Percentiles rank a stretch among this genome's conserved stretches.
phyloP scores from a whole-genome alignment of 2,329 filamentous ascomycete genomes.

The Cercospora beticola region DNA sequence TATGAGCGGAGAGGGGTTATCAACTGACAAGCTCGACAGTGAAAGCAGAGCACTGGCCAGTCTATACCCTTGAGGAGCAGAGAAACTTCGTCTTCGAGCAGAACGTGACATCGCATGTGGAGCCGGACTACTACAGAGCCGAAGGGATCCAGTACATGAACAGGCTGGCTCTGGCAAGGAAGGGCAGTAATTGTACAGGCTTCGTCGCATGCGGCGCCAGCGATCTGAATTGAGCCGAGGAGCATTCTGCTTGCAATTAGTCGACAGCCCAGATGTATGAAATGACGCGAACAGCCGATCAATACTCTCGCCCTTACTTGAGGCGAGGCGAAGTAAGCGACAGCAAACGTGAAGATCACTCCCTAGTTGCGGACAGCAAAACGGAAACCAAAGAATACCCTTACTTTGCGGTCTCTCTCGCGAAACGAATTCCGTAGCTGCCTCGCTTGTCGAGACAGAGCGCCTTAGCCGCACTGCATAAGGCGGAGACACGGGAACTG shows the following conservation, averaged over 20 bases:
- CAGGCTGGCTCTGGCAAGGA: constrained; percentile 28
- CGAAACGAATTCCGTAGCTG: too few relatives aligned
- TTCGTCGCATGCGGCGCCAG: constrained; percentile 27
- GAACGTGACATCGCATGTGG: constrained; percentile 41
- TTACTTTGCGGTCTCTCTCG: too few relatives aligned
- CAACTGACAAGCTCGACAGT: constrained; percentile 20
- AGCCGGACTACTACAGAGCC: constrained; percentile 48
- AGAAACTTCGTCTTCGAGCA: constrained; percentile 54
- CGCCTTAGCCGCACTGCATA: too few relatives aligned
- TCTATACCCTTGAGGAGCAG: constrained; percentile 44
- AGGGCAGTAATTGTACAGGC: constrained; percentile 27
- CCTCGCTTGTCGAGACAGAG: too few relatives aligned
- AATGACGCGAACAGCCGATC: background rate
- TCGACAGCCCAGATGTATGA: background rate
- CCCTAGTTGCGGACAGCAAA: too few relatives aligned
- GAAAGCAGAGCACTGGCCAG: constrained; percentile 43
- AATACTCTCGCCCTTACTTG: background rate
- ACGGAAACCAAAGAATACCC: too few relatives aligned
- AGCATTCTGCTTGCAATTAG: background rate
- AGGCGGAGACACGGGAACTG: too few relatives aligned
- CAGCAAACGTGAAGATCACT: background rate
- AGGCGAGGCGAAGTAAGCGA: background rate
- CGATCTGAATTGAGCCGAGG: background rate
- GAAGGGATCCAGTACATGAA: constrained; percentile 43
- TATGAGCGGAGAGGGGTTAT: background rate